Evolutionary conservation across 345 rosid species (phyloP).

Genomic region (Salix purpurea): DNA sequence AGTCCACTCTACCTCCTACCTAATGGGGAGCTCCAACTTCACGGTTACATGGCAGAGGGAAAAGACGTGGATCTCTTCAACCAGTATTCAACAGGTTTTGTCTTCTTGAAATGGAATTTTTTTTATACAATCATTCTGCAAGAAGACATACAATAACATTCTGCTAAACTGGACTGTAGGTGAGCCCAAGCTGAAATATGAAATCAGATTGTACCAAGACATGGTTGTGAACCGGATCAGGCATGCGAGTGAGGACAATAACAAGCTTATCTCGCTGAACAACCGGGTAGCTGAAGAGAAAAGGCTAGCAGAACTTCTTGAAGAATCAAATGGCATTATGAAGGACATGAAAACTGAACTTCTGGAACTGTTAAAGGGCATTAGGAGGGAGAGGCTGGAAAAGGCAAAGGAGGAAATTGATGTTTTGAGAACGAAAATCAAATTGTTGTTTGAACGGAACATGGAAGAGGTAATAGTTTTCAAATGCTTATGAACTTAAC

Average conservation of each 20-base stretch:
- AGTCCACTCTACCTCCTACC: constrained; percentile 24
- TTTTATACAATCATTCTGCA: not conserved
- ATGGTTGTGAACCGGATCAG: constrained; percentile 56
- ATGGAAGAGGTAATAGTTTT: constrained; percentile 54
- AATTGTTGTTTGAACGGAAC: constrained; percentile 53
- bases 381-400: constrained; percentile 51
- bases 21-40: constrained; percentile 67
- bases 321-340: constrained; percentile 44
- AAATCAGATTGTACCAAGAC: constrained; percentile 66
- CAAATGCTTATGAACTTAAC: not conserved
- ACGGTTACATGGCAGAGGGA: constrained; percentile 67
- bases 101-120: not conserved
- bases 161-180: constrained; percentile 34
- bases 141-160: not conserved
- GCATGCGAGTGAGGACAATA: constrained; percentile 62
- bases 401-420: constrained; percentile 48
- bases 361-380: constrained; percentile 52
- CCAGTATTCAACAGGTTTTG: constrained; percentile 54
- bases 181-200: constrained; percentile 51
- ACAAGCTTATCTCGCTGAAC: constrained; percentile 51
- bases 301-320: constrained; percentile 39
- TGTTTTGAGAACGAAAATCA: constrained; percentile 52
- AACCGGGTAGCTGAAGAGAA: constrained; percentile 37
- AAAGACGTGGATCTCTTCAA: constrained; percentile 69
- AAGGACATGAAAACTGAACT: constrained; percentile 38